Evolutionary conservation across 78 protist species (phyloP), one percentile per base, ranked within the genome.

Genomic region (Paratrimastix pyriformis): DNA sequence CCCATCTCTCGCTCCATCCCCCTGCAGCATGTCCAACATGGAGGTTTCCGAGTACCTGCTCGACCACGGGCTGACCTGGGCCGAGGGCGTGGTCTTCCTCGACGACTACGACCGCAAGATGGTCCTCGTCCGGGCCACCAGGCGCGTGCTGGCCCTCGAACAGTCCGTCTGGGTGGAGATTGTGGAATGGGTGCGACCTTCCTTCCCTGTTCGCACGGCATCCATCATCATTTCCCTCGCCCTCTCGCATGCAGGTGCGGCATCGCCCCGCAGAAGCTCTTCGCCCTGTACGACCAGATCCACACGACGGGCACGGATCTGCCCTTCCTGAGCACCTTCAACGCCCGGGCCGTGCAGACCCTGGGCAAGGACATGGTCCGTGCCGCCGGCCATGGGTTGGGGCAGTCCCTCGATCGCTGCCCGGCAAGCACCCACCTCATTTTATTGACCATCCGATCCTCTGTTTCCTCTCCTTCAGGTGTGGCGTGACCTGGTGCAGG

Each of bases 341-440:
- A 75, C 58, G 88, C 84, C 7, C 40, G 2, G 8, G 88, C 84
- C 1, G 75, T 75, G 26, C 70, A 74, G 66, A 84, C 88, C 13
- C 69, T 84, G n/a, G 88, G 88, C 40, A 84, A 84, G 78, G 88
- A 84, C 80, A 83, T 83, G 87, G 70, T 71, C 39, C n/a, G n/a
- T n/a, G n/a, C n/a, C n/a, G n/a, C n/a, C n/a, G n/a, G n/a, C n/a
- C n/a, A n/a, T n/a, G n/a, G n/a, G n/a, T n/a, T n/a, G n/a, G n/a
- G n/a, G n/a, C n/a, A n/a, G n/a, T n/a, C n/a, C n/a, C n/a, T n/a
- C n/a, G n/a, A n/a, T n/a, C n/a, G n/a, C n/a, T n/a, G n/a, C n/a
- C n/a, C n/a, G n/a, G n/a, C n/a, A n/a, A n/a, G n/a, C n/a, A n/a
- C n/a, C n/a, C n/a, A n/a, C n/a, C n/a, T n/a, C n/a, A n/a, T n/a